Percentiles rank a stretch among this genome's conserved stretches.
Conservation (phyloP, 805 yeast species). For the Ogataea haglerorum region DNA sequence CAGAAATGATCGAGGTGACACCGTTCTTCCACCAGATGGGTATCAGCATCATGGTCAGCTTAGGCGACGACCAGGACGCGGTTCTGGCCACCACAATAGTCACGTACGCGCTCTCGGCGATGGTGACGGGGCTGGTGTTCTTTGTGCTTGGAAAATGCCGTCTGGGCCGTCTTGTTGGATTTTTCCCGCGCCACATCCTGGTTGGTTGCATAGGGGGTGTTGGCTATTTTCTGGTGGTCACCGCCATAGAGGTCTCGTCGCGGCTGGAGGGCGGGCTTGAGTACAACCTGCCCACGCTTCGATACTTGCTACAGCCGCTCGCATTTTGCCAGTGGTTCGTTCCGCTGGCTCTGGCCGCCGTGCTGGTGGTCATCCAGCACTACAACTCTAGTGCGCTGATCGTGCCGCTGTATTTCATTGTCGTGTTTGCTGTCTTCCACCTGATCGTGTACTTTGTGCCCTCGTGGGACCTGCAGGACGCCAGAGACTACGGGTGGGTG, state of each 20-base stretch:
- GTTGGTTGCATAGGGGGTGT: slow-evolving; percentile 99
- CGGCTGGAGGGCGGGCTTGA: slow-evolving; percentile 70
- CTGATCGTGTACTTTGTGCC: slow-evolving; percentile 63
- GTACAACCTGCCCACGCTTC: slow-evolving; percentile 57
- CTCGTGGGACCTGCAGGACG: slow-evolving; percentile 52
- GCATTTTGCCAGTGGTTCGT: slow-evolving; percentile 62
- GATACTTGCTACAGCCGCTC: slow-evolving; percentile 40
- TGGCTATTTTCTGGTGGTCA: slow-evolving; percentile 84
- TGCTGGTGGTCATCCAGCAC: slow-evolving; percentile 62
- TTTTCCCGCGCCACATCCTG: slow-evolving; percentile 92
- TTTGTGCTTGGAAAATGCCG: slow-evolving; percentile 70
- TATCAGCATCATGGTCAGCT: slow-evolving; percentile 49
- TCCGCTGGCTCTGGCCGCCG: slow-evolving; percentile 62
- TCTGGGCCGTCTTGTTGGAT: slow-evolving; percentile 85
- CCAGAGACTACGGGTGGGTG: slow-evolving; percentile 81
- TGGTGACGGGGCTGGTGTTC: slow-evolving; percentile 84
- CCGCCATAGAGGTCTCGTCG: slow-evolving; percentile 91
- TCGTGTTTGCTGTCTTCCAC: slow-evolving; percentile 69
- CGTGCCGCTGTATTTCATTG: slow-evolving; percentile 77
- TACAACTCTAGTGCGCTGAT: slow-evolving; percentile 59
- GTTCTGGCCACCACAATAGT: slow-evolving; percentile 83
- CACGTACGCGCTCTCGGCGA: slow-evolving; percentile 76
- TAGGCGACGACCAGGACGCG: slow-evolving; percentile 46
- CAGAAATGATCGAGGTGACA: slow-evolving; percentile 98
- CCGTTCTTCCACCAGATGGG: slow-evolving; percentile 98